A percentile compares a stretch with the other conserved stretches of the same genome.
Evolutionary conservation across 192 early-diverging fungal species (phyloP).

Genomic region (Linnemannia schmuckeri): DNA sequence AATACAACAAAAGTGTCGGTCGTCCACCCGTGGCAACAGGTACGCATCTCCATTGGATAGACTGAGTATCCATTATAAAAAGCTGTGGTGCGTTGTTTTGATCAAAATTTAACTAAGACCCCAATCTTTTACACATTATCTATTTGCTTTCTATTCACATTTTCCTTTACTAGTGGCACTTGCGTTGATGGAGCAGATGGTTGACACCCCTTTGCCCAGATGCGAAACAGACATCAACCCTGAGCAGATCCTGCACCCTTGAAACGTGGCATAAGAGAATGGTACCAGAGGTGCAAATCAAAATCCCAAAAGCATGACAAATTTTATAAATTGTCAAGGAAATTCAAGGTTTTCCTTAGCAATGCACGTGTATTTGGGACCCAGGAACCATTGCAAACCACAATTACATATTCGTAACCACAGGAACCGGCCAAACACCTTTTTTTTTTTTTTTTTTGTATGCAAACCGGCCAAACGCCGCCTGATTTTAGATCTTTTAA

Average conservation of each 20-base stretch:
- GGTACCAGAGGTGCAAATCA: neutral
- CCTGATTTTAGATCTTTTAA: too few species aligned
- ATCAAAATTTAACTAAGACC: neutral
- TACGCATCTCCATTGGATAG: slow-evolving; percentile 13
- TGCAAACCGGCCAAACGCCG: too few species aligned
- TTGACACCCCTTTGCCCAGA: slow-evolving; percentile 42
- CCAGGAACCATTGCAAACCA: neutral
- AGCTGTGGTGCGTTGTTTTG: neutral
- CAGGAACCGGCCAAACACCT: too few species aligned
- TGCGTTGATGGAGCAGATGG: slow-evolving; percentile 59
- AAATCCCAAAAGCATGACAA: neutral
- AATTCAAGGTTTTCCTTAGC: neutral
- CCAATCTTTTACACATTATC: neutral
- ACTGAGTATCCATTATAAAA: neutral
- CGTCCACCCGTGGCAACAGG: slow-evolving; percentile 55
- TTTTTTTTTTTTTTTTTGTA: too few species aligned
- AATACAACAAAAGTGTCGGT: slow-evolving; percentile 35
- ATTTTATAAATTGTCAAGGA: neutral
- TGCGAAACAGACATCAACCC: slow-evolving; percentile 55
- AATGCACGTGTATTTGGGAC: neutral
- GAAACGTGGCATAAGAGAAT: neutral
- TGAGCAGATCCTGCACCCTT: slow-evolving; percentile 37
- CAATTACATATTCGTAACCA: too few species aligned
- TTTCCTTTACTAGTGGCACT: slow-evolving; percentile 54
- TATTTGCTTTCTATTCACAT: neutral